Evolutionary conservation across 345 rosid species (phyloP).

Genomic region (Brassica juncea): DNA sequence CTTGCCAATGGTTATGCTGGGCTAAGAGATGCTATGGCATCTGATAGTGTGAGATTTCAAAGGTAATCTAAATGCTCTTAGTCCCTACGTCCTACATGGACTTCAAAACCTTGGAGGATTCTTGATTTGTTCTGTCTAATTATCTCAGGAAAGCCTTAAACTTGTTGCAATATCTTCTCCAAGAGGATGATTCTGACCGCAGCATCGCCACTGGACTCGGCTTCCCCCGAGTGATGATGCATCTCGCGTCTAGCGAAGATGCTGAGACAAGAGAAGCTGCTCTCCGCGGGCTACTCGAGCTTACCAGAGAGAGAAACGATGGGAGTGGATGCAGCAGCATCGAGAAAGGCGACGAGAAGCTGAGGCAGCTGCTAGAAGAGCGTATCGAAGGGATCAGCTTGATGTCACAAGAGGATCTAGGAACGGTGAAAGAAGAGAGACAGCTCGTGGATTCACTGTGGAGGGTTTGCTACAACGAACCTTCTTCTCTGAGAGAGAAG

Average conservation of each 20-base stretch:
- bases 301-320: slow-evolving; percentile 50
- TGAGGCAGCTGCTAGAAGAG: slow-evolving; percentile 73
- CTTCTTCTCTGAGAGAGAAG: slow-evolving; percentile 70
- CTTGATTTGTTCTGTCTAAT: neutral
- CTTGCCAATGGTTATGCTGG: slow-evolving; percentile 87
- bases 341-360: slow-evolving; percentile 55
- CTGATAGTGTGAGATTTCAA: slow-evolving; percentile 77
- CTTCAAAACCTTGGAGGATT: neutral
- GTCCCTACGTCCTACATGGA: neutral
- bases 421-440: slow-evolving; percentile 80
- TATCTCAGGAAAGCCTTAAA: slow-evolving; percentile 84
- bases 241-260: slow-evolving; percentile 77
- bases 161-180: slow-evolving; percentile 82
- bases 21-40: slow-evolving; percentile 74
- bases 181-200: slow-evolving; percentile 70
- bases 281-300: slow-evolving; percentile 71
- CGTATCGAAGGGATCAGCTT: slow-evolving; percentile 57
- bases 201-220: slow-evolving; percentile 66
- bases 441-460: slow-evolving; percentile 80
- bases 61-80: slow-evolving; percentile 49
- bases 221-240: slow-evolving; percentile 83
- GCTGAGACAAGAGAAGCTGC: slow-evolving; percentile 85
- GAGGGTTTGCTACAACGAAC: slow-evolving; percentile 68
- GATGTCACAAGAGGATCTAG: slow-evolving; percentile 85
- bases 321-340: slow-evolving; percentile 40